Evolutionary conservation across 2,329 filamentous ascomycete species (phyloP).

Genomic region (Scedosporium minutisporum): DNA sequence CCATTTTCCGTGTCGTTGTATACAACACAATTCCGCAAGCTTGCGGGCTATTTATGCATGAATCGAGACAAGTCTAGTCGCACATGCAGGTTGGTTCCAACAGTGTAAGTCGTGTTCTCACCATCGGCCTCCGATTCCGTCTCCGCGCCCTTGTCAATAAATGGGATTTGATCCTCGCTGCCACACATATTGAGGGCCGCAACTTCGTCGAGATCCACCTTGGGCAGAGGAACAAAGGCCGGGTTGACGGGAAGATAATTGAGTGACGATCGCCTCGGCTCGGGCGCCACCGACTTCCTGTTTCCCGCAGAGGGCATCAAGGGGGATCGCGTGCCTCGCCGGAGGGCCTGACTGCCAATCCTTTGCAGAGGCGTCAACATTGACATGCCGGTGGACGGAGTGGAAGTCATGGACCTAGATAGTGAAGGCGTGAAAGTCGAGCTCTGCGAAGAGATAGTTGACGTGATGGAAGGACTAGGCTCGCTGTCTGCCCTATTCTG

Average conservation of each 20-base stretch:
- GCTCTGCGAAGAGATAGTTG: conserved; percentile 21
- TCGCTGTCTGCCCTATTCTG: not conserved
- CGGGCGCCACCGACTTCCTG: not conserved
- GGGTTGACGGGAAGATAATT: conserved; percentile 30
- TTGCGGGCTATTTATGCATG: conserved; percentile 18
- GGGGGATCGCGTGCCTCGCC: conserved; percentile 15
- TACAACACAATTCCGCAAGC: not conserved
- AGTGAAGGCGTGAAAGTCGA: conserved; percentile 24
- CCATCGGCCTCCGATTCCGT: not conserved
- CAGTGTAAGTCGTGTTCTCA: too few species aligned
- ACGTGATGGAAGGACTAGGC: conserved; percentile 11
- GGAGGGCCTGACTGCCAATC: conserved; percentile 37
- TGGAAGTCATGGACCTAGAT: conserved; percentile 16
- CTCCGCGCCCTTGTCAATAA: conserved; percentile 14
- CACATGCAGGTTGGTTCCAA: not conserved
- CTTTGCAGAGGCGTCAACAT: conserved; percentile 42
- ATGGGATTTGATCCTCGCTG: conserved; percentile 44
- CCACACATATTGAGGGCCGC: conserved; percentile 40
- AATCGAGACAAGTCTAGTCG: conserved; percentile 37
- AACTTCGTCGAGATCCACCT: conserved; percentile 42
- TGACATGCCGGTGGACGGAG: conserved; percentile 32
- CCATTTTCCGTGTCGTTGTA: too few species aligned
- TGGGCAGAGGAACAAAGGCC: conserved; percentile 44
- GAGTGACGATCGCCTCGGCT: not conserved
- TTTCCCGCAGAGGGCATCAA: not conserved